Evolutionary conservation across 345 rosid genomes (phyloP).

Genomic region (Physaria fendleri): DNA sequence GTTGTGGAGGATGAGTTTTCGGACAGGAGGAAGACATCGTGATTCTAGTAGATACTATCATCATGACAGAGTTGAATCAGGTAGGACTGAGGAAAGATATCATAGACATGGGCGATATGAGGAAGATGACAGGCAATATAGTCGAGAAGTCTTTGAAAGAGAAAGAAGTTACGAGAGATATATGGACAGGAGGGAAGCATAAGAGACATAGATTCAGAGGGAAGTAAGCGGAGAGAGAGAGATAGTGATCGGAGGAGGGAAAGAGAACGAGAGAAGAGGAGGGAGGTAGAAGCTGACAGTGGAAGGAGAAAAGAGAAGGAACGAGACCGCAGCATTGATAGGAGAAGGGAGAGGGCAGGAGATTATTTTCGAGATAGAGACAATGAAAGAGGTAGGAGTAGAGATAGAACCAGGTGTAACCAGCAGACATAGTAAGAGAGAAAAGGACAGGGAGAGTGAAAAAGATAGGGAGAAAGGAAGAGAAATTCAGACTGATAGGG

Average conservation of each 20-base stretch:
- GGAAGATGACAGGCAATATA: conserved; percentile 34
- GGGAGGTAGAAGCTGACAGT: conserved; percentile 38
- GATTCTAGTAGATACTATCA: conserved; percentile 34
- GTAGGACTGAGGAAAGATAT: conserved; percentile 41
- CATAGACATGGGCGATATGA: conserved; percentile 32
- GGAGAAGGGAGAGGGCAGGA: conserved; percentile 39
- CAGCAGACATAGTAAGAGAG: conserved; percentile 35
- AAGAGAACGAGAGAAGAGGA: conserved; percentile 41
- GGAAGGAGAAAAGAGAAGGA: conserved; percentile 40
- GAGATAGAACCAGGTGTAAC: conserved; percentile 35
- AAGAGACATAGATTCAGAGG: conserved; percentile 35
- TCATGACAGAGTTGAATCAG: conserved; percentile 36
- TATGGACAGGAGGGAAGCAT: conserved; percentile 25
- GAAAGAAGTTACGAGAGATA: conserved; percentile 37
- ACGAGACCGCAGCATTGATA: conserved; percentile 40
- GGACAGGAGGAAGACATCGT: conserved; percentile 27
- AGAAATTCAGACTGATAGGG: conserved; percentile 35
- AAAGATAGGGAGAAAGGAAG: conserved; percentile 40
- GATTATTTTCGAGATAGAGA: conserved; percentile 27
- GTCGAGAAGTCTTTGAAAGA: conserved; percentile 35
- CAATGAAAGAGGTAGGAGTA: conserved; percentile 38
- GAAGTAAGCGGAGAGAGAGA: conserved; percentile 37
- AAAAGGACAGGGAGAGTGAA: conserved; percentile 40
- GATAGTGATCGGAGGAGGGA: conserved; percentile 37
- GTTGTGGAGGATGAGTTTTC: conserved; percentile 40